Evolutionary conservation across 768 basidiomycete genomes (phyloP), one percentile per base, ranked within the genome.

Genomic region (Agrocybe chaxingu): DNA sequence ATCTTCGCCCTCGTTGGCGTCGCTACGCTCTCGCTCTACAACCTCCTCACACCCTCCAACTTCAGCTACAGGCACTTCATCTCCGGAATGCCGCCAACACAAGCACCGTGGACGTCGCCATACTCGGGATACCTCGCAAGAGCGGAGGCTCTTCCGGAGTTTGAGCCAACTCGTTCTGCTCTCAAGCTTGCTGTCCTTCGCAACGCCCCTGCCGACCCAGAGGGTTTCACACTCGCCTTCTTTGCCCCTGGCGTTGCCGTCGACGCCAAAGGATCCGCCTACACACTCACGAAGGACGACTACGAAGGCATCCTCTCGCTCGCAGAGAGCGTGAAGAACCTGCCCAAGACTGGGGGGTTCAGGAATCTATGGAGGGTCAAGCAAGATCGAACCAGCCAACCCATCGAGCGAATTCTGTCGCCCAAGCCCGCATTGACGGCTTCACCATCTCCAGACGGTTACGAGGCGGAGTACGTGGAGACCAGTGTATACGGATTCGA

Each of bases 181-280:
- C 61, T 74, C 8, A 50, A 55, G 24, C 55, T 73, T 9, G 64
- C 61, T 0, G 65, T 71, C 4, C 62, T 72, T 8, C 59, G 66
- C 10, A 73, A 69, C 51, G 56, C 62, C 2, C 67, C 53, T n/a
- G 62, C 62, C 5, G 70, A 70, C 43, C 60, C 58, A 11, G 62
- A 68, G 40, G 70, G 70, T 8, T 69, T 74, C 46, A 67, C 68
- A 0, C 60, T 73, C 24, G 68, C 70, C 4, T 46, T 74, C 1
- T 74, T 71, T 52, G 32, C 47, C 32, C 55, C 55, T 10, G 34
- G 54, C 19, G 50, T 52, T 33, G 65, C 68, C 1, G 61, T 74
- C 9, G 69, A 72, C 47, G 59, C 66, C 1, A 36, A 64, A 6
- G 72, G 71, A 0, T 57, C 59, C 31, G 63, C 68, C 1, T 53